Evolutionary conservation across 257 asterid species (phyloP), one percentile per base, ranked within the genome.

Genomic region (Eustoma russellianum): DNA sequence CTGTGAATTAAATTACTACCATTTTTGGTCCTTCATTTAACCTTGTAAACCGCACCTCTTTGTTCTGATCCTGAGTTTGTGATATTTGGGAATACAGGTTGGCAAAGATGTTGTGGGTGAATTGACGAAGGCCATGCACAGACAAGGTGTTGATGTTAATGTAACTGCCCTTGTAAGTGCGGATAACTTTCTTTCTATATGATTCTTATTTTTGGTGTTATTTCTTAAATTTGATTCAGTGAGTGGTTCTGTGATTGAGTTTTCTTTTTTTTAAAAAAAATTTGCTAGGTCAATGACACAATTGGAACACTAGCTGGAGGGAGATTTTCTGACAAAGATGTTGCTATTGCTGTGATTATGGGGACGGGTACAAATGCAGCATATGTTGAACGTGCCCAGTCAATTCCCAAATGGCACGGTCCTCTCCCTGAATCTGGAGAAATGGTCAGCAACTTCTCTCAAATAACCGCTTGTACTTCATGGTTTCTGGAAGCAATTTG

Each of bases 331-430:
- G 93, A 89, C 56, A 83, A 81, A 69, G 97, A 89, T 74, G 79
- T 94, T 5, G 87, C 86, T 40, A 94, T 83, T 54, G 93, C 97
- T 16, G 97, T 86, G 55, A 78, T 81, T 17, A 59, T 89, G 51
- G 97, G 95, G 52, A 89, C 95, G 9, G 97, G 95, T 57, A 83
- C 97, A n/a, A 89, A 89, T 63, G 97, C 97, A 47, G 83, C 94
- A 61, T 89, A 89, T 73, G 66, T 89, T 76, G 97, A 89, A 76
- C 83, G 81, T 34, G 71, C 90, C 48, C 90, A 89, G 68, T 89
- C 94, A 48, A 89, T 89, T 56, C 83, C 83, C 46, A 89, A 89
- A 71, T 77, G 81, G 63, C 97, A 86, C 73, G 93, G 97, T 44
- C 84, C 81, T 59, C 74, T 74, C 47, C 66, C 95, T 46, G 70